phyloP scores from a whole-genome alignment of 495 filamentous ascomycete species.

The Podospora pseudocomata region DNA sequence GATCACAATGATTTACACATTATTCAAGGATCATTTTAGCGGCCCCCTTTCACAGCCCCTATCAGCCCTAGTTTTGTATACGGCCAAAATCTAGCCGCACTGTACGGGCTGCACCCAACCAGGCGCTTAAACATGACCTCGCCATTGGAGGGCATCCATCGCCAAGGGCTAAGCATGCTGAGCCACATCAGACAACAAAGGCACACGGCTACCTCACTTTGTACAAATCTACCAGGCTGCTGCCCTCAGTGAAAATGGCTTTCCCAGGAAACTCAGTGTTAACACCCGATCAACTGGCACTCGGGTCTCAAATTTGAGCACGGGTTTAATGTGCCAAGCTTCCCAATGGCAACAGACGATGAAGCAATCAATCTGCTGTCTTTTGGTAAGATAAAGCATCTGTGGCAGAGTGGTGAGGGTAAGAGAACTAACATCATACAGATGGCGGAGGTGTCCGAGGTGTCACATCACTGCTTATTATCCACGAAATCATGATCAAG shows the following conservation, averaged over 20 bases:
- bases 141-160: not conserved
- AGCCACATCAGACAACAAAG: not conserved
- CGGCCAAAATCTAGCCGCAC: no score
- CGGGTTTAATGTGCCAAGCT: not conserved
- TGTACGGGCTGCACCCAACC: not conserved
- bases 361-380: slow-evolving; percentile 21
- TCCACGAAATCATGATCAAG: slow-evolving; percentile 33
- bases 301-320: not conserved
- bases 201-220: not conserved
- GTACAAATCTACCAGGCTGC: not conserved
- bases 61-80: no score
- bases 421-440: slow-evolving; percentile 6
- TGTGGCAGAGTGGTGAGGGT: not conserved
- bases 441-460: slow-evolving; percentile 42
- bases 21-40: not conserved
- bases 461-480: slow-evolving; percentile 34
- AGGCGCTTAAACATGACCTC: not conserved
- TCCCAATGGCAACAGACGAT: not conserved
- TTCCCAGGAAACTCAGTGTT: not conserved
- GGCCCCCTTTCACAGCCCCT: not conserved
- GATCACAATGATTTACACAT: not conserved
- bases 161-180: not conserved
- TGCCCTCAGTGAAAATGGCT: not conserved
- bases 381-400: slow-evolving; percentile 16
- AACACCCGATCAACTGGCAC: no score